Evolutionary conservation across 2,329 filamentous ascomycete species (phyloP), one percentile per base, ranked within the genome.

Genomic region (Cladophialophora immunda): DNA sequence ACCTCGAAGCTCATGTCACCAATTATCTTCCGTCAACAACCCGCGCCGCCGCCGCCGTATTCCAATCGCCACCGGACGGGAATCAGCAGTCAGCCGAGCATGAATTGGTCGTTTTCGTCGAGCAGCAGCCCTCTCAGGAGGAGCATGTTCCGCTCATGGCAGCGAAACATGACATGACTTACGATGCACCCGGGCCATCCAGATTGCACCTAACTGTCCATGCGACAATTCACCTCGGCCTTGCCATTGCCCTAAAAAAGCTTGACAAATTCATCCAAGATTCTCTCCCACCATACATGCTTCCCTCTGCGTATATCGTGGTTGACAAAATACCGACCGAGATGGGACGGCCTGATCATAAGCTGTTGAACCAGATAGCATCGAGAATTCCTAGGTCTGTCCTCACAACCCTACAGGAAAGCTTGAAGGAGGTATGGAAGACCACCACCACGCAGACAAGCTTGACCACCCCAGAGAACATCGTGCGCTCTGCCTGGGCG

Each of bases 231-330:
- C 36, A 25, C 7, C 67, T 71, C 15, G 73, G 66, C 17, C 74
- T 83, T 32, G 75, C 74, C 19, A 58, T 72, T 4, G 74, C 75
- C 9, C 68, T 83, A 5, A 34, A 19, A 60, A 78, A 77, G 34
- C 74, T 84, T 4, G 76, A 83, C 72, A 81, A 79, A 62, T 78
- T 72, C 32, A 76, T 82, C 22, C 76, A 79, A 57, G 73, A 76
- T 32, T 79, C 82, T 25, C 75, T 85, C n/a, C 80, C 82, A 2
- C 78, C 79, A 3, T 82, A 83, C 66, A 81, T 84, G 79, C 74
- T 83, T n/a, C 82, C 82, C 0, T 80, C 76, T 45, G 73, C 76
- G 0, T 84, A 83, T 62, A 68, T 84, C 7, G 72, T 80, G 8
- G 68, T 84, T 29, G 76, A 81, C 19, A 58, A 29, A 29, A 41